Percentiles rank a stretch among this genome's conserved stretches.
phyloP scores from a whole-genome alignment of 805 yeast genomes.

The Candida verbasci region DNA sequence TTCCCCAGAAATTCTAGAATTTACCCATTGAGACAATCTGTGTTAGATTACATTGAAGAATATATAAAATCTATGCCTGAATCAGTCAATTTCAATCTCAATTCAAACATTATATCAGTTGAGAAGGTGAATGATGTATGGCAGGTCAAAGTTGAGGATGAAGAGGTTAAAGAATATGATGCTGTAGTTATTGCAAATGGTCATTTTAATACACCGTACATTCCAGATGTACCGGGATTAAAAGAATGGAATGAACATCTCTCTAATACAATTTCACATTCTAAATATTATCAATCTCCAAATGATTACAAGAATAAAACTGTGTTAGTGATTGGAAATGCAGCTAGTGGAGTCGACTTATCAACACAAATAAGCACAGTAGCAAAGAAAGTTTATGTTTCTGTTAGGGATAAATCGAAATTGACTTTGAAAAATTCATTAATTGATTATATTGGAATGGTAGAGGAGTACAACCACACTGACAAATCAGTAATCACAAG shows the following conservation, averaged over 20 bases:
- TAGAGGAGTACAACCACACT: slow-evolving; percentile 26
- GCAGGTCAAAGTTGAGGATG: slow-evolving; percentile 12
- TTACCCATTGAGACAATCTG: slow-evolving; percentile 61
- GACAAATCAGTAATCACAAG: slow-evolving; percentile 15
- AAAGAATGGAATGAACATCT: slow-evolving; percentile 20
- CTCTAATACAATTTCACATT: slow-evolving; percentile 27
- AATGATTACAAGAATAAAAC: slow-evolving; percentile 28
- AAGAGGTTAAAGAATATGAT: slow-evolving; percentile 21
- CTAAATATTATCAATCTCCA: slow-evolving; percentile 26
- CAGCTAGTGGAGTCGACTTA: slow-evolving; percentile 74
- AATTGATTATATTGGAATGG: slow-evolving; percentile 16
- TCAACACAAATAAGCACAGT: slow-evolving; percentile 53
- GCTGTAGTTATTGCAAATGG: slow-evolving; percentile 38
- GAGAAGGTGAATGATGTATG: slow-evolving; percentile 11
- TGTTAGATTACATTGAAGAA: slow-evolving; percentile 53
- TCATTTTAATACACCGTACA: slow-evolving; percentile 31
- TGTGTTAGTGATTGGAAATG: slow-evolving; percentile 71
- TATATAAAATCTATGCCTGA: slow-evolving; percentile 38
- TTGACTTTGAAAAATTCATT: slow-evolving; percentile 42
- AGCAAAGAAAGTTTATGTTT: slow-evolving; percentile 21
- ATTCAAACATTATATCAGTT: slow-evolving; percentile 13
- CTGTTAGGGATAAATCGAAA: slow-evolving; percentile 34
- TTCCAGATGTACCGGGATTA: slow-evolving; percentile 31
- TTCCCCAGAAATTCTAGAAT: slow-evolving; percentile 29
- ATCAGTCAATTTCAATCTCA: slow-evolving; percentile 9